These are phyloP conservation scores for Blastocystis sp. DNA, from an alignment of 352 stramenopile species.

Conservation along the genomic window DNA sequence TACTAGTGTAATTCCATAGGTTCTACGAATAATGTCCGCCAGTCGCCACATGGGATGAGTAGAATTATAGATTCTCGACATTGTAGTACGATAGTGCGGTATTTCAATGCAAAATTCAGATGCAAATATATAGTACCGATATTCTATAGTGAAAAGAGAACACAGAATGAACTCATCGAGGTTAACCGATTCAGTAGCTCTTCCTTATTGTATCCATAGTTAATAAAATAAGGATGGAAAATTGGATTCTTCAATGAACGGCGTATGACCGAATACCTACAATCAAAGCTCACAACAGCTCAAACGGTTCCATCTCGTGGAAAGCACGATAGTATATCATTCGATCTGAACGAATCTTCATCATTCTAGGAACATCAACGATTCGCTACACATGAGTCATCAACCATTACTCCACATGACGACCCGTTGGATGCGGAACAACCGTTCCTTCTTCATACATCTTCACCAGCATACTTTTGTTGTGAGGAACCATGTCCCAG, in stretches of 20 bases:
- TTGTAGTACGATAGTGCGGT: not conserved
- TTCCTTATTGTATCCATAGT: conserved; percentile 42
- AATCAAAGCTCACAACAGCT: not conserved
- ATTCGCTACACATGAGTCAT: not conserved
- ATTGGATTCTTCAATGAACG: not conserved
- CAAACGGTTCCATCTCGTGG: not conserved
- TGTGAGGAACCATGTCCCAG: not conserved
- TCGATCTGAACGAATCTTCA: not conserved
- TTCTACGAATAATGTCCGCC: not conserved
- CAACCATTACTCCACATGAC: not conserved
- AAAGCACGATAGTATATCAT: not conserved
- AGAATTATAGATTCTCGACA: not conserved
- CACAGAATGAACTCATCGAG: not conserved
- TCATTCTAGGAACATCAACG: not conserved
- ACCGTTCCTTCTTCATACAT: not conserved
- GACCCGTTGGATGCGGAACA: not conserved
- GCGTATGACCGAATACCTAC: not conserved
- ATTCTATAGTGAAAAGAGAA: not conserved
- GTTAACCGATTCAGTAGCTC: not conserved
- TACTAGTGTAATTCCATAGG: not conserved
- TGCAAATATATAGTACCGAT: not conserved
- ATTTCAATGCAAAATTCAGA: not conserved
- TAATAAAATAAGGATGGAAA: conserved; percentile 40
- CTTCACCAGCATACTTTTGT: not conserved
- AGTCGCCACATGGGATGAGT: not conserved